phyloP scores from a whole-genome alignment of 208 protist species.

The Leishmania mexicana region DNA sequence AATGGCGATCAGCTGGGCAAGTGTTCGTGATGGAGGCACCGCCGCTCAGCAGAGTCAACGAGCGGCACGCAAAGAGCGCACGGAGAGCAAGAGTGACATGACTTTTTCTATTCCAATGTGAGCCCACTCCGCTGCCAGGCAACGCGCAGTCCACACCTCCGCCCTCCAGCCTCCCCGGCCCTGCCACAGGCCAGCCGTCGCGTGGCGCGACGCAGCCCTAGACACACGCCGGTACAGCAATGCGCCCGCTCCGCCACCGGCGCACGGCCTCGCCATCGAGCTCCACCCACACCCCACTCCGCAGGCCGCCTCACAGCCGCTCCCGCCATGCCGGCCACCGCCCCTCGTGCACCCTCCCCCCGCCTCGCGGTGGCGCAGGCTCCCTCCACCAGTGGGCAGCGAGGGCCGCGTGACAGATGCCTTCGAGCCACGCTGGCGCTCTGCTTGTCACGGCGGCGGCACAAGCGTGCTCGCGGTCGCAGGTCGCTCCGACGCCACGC shows the following conservation, averaged over 20 bases:
- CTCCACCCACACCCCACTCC: too few species aligned
- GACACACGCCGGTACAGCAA: background rate
- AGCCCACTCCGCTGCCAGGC: background rate
- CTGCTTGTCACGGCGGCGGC: too few species aligned
- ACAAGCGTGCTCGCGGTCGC: too few species aligned
- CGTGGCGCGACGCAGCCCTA: background rate
- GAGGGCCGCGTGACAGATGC: too few species aligned
- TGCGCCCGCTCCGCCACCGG: too few species aligned
- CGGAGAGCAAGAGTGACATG: background rate
- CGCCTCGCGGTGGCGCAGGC: too few species aligned
- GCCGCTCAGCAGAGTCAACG: background rate
- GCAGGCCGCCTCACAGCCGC: too few species aligned
- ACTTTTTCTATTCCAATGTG: background rate
- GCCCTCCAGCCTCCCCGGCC: background rate
- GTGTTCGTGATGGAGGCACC: background rate
- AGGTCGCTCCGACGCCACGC: background rate
- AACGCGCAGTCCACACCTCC: background rate
- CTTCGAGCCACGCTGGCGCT: too few species aligned
- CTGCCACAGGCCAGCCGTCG: background rate
- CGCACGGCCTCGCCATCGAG: too few species aligned
- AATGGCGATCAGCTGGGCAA: background rate
- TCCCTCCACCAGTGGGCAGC: too few species aligned
- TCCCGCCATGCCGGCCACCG: too few species aligned
- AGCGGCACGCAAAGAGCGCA: background rate
- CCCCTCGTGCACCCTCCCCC: too few species aligned